Evolutionary conservation across 371 early-diverging fungal genomes (phyloP).

Genomic region (Haplosporangium sp.): DNA sequence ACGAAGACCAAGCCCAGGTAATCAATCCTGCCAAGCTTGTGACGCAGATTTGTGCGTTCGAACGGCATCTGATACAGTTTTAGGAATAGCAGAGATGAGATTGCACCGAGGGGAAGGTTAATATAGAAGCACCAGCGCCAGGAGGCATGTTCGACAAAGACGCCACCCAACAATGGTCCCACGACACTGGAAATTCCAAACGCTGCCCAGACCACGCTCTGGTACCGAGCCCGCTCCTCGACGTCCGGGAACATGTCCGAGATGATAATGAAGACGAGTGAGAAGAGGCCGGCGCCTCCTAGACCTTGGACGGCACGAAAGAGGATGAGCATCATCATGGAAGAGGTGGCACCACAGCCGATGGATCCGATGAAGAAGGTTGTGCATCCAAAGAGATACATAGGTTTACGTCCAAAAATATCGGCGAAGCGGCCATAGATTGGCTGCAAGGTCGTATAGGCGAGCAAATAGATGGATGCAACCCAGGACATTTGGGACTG

Average conservation of each 20-base stretch:
- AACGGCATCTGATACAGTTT: constrained; percentile 42
- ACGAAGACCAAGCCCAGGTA: constrained; percentile 27
- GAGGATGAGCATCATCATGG: constrained; percentile 74
- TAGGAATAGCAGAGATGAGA: constrained; percentile 62
- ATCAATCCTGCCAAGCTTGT: constrained; percentile 49
- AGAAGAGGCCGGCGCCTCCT: constrained; percentile 72
- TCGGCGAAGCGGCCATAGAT: constrained; percentile 67
- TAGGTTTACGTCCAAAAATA: constrained; percentile 79
- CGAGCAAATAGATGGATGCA: constrained; percentile 50
- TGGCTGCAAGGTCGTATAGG: constrained; percentile 60
- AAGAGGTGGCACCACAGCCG: constrained; percentile 65
- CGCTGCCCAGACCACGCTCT: constrained; percentile 57
- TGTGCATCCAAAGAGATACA: constrained; percentile 64
- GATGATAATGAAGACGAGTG: constrained; percentile 59
- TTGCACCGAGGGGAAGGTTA: constrained; percentile 65
- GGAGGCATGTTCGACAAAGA: constrained; percentile 66
- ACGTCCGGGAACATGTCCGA: constrained; percentile 63
- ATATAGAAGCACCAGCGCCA: constrained; percentile 82
- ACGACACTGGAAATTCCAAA: constrained; percentile 56
- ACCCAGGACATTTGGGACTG: constrained; percentile 60
- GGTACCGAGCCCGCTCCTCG: constrained; percentile 66
- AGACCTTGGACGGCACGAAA: constrained; percentile 69
- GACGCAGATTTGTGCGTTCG: constrained; percentile 13
- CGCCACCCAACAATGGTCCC: constrained; percentile 71
- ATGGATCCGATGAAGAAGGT: constrained; percentile 73